Percentiles rank a stretch among this genome's conserved stretches.
Evolutionary conservation across 306 rosid species (phyloP).

Genomic region (Ormosia semicastrata): DNA sequence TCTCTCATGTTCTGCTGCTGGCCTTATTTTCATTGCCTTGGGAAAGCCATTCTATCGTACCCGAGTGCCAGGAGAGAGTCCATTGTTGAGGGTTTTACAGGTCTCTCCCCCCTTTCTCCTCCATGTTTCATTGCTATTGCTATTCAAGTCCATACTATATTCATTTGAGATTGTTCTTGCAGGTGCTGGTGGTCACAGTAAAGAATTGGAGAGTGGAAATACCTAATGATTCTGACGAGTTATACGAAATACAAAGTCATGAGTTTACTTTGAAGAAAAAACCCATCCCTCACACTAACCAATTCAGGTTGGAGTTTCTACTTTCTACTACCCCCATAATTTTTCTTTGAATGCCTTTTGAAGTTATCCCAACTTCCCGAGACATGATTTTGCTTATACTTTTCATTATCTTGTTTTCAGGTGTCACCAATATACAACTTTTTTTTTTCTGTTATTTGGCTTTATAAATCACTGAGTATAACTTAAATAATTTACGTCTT

Average conservation of each 20-base stretch:
- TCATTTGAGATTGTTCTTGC: slow-evolving; percentile 13
- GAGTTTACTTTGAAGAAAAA: slow-evolving; percentile 8
- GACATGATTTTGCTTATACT: not conserved
- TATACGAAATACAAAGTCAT: slow-evolving; percentile 26
- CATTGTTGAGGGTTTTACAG: slow-evolving; percentile 46
- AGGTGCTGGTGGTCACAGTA: slow-evolving; percentile 38
- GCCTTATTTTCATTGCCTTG: slow-evolving; percentile 33
- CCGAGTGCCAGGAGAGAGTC: slow-evolving; percentile 46
- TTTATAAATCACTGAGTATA: not conserved
- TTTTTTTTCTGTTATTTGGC: not conserved
- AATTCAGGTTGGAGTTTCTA: slow-evolving; percentile 29
- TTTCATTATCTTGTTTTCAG: not conserved
- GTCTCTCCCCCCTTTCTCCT: slow-evolving; percentile 4
- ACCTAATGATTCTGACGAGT: slow-evolving; percentile 25
- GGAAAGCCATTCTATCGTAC: slow-evolving; percentile 50
- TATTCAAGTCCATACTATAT: not conserved
- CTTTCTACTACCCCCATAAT: not conserved
- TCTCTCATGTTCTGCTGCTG: slow-evolving; percentile 37
- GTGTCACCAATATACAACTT: not conserved
- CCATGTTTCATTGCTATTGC: not conserved
- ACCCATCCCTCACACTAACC: slow-evolving; percentile 36
- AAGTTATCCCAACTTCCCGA: not conserved
- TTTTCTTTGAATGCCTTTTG: not conserved
- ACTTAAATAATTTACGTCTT: not conserved
- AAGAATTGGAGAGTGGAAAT: slow-evolving; percentile 38